Conservation (phyloP, 2,329 filamentous ascomycete species). For the Alternaria sp. region DNA sequence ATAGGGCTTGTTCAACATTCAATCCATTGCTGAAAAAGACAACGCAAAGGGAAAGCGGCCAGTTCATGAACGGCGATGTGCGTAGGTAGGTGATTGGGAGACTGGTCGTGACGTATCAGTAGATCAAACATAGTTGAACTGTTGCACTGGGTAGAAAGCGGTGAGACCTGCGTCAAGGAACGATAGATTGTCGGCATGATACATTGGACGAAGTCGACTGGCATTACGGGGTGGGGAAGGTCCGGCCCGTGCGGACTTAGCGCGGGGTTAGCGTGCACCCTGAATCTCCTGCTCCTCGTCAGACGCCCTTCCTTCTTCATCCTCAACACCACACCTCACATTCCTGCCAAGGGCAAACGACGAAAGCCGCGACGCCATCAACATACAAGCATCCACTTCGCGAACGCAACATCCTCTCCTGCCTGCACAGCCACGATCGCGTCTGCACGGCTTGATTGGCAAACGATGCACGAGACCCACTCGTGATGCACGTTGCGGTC, state of each 20-base stretch:
- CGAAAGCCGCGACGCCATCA: background rate
- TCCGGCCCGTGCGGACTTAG: conserved; percentile 6
- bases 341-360: background rate
- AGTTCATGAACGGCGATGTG: background rate
- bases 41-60: background rate
- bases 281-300: too few relatives aligned
- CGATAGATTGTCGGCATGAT: background rate
- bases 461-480: conserved; percentile 24
- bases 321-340: background rate
- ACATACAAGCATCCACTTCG: background rate
- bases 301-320: background rate
- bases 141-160: background rate
- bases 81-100: background rate
- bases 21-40: background rate
- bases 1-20: background rate
- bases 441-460: conserved; percentile 3
- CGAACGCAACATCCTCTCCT: background rate
- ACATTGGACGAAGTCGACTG: background rate
- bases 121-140: background rate
- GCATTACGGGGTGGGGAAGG: background rate
- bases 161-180: background rate
- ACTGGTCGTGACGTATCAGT: background rate
- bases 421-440: conserved; percentile 16
- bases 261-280: conserved; percentile 1
- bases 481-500: conserved; percentile 21